Conservation (phyloP, 2,329 filamentous ascomycete genomes). For the Trichoderma sp. region DNA sequence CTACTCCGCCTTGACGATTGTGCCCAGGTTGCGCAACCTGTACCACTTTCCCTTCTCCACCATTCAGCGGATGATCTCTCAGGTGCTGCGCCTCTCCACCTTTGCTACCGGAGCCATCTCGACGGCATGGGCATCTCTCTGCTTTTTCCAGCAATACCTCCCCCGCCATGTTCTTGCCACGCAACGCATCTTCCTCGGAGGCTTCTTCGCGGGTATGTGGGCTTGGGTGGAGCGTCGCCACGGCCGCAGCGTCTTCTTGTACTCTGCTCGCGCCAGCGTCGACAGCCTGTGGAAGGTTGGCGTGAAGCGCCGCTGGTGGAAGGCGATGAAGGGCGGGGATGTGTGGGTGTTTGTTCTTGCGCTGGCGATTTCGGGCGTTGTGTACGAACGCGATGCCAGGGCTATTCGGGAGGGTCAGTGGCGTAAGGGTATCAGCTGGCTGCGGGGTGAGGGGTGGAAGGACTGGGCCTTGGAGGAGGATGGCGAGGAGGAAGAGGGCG, state of each 20-base stretch:
- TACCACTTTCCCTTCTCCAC: slow-evolving; percentile 69
- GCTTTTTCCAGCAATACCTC: slow-evolving; percentile 80
- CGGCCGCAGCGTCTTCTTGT: slow-evolving; percentile 72
- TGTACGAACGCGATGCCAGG: slow-evolving; percentile 71
- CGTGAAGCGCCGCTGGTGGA: slow-evolving; percentile 88
- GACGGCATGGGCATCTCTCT: slow-evolving; percentile 85
- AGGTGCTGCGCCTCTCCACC: slow-evolving; percentile 72
- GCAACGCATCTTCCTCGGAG: slow-evolving; percentile 86
- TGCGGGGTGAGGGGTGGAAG: slow-evolving; percentile 73
- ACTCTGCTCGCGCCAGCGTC: slow-evolving; percentile 74
- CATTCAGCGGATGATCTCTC: slow-evolving; percentile 65
- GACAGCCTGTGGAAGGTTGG: slow-evolving; percentile 91
- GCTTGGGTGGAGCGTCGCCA: slow-evolving; percentile 71
- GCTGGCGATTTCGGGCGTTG: slow-evolving; percentile 73
- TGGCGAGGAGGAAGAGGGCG: slow-evolving; percentile 45
- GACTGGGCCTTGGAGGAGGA: slow-evolving; percentile 64
- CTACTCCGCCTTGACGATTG: slow-evolving; percentile 66
- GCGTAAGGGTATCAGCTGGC: slow-evolving; percentile 72
- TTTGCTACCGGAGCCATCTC: slow-evolving; percentile 80
- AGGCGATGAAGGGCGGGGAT: slow-evolving; percentile 78
- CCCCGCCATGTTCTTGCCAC: slow-evolving; percentile 74
- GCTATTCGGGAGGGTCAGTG: slow-evolving; percentile 68
- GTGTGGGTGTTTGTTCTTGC: slow-evolving; percentile 80
- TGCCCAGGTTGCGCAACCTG: slow-evolving; percentile 68
- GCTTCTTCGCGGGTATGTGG: slow-evolving; percentile 83